Base-by-base conservation (phyloP, 225 moss, liverwort and hornwort genomes). In the Antitrichia curtipendula region DNA sequence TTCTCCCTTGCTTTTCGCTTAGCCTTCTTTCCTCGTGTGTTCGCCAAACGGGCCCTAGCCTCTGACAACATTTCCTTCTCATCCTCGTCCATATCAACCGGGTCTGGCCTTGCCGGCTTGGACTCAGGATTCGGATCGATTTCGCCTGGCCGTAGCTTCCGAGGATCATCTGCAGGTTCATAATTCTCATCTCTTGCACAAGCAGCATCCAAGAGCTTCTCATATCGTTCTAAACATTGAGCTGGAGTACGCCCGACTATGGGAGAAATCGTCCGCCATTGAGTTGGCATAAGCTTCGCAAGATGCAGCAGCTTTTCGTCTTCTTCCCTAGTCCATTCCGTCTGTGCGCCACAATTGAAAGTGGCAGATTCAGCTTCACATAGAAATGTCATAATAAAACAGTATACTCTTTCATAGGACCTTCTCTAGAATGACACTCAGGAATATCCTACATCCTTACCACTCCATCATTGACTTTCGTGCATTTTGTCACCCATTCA, bases 21-120 rank as follows among this genome's bases (percentile, higher is more conserved):
- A 22, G 97, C 97, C 89, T 98, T 98, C 93, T 98, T 98, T 56
- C 97, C 96, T 63, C 96, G 90, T 40, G 97, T 98, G 64, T 98
- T 98, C 49, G 97, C 97, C 91, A 98, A 85, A 90, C 97, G 95
- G 4, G 96, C 97, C 90, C 97, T 98, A 8, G 97, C 97, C 86
- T 96, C 96, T 63, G 97, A 97, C 54, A 97, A 83, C 97, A 96
- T 97, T 88, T 97, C 96, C 94, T 96, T 98, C 83, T 98, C 98
- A 88, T 97, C 96, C 89, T 97, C 97, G 84, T 97, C 97, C 98
- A 98, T 97, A 87, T 98, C 96, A 57, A 98, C 97, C 69, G 96
- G 97, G 89, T 98, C 97, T 24, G 98, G 98, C 91, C 96, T 94
- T 23, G 98, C 98, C 38, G 96, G 98, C 91, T 97, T 98, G 10